These are phyloP conservation scores for Harringtonia lauricola DNA, from an alignment of 2,329 filamentous ascomycete species.

Conservation along the genomic window DNA sequence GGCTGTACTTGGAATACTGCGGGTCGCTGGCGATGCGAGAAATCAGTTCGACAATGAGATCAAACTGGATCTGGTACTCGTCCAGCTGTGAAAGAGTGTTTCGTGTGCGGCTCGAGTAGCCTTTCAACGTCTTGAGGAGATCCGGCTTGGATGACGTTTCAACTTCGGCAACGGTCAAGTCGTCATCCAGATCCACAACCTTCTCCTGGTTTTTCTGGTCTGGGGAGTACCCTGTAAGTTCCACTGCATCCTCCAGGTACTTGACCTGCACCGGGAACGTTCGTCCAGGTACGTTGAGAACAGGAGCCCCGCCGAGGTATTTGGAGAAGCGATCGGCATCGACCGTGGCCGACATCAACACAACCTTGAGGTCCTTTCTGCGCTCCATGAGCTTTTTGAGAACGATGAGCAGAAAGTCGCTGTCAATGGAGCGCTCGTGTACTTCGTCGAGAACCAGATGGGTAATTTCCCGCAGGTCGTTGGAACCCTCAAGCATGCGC, in stretches of 20 bases:
- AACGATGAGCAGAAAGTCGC: constrained; percentile 89
- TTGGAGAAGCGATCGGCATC: constrained; percentile 84
- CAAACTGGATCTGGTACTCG: constrained; percentile 85
- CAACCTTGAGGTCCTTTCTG: constrained; percentile 76
- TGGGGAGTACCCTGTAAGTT: constrained; percentile 65
- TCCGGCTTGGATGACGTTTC: constrained; percentile 42
- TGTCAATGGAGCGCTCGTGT: constrained; percentile 92
- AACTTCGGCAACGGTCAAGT: constrained; percentile 37
- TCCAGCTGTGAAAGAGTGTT: constrained; percentile 68
- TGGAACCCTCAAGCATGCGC: constrained; percentile 86
- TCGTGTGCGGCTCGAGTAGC: constrained; percentile 67
- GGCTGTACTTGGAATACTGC: constrained; percentile 62
- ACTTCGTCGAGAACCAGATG: constrained; percentile 96
- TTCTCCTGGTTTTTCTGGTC: constrained; percentile 39
- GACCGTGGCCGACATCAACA: constrained; percentile 96
- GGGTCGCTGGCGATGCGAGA: constrained; percentile 61
- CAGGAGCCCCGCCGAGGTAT: constrained; percentile 75
- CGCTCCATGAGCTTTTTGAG: constrained; percentile 69
- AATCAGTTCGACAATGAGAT: constrained; percentile 72
- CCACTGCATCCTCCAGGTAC: constrained; percentile 87
- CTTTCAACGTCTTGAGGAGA: constrained; percentile 52
- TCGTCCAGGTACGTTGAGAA: constrained; percentile 82
- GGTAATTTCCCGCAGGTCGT: constrained; percentile 78
- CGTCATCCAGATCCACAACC: constrained; percentile 53
- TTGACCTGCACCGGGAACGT: constrained; percentile 86